Evolutionary conservation across 2,329 filamentous ascomycete genomes (phyloP).

Genomic region (Colletotrichum sp.): DNA sequence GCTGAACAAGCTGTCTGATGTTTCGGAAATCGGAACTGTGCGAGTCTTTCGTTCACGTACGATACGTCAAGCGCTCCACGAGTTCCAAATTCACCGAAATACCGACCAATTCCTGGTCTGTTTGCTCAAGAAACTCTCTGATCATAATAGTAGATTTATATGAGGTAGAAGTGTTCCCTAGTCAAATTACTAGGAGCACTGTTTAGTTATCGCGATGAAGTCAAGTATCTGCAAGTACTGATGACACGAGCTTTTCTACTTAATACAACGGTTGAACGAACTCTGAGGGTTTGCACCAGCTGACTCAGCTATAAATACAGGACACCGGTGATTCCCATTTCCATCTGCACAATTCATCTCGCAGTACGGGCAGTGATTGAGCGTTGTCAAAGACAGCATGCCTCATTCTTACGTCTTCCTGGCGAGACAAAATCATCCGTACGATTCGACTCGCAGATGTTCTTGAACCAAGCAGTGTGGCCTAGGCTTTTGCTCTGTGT

Average conservation of each 20-base stretch:
- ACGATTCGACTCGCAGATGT: background rate
- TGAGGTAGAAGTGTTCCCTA: background rate
- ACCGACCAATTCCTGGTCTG: too few species aligned
- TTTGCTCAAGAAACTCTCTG: too few species aligned
- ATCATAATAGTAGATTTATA: background rate
- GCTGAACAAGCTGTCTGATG: background rate
- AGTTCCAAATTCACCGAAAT: too few species aligned
- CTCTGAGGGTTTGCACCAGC: rapidly evolving
- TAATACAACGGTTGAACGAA: background rate
- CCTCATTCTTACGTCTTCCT: too few species aligned
- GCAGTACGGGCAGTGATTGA: background rate
- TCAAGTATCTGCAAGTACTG: background rate
- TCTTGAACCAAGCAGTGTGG: background rate
- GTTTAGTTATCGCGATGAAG: background rate
- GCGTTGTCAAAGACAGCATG: background rate
- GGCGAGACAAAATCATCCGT: too few species aligned
- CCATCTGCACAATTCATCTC: rapidly evolving
- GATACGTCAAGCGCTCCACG: too few species aligned
- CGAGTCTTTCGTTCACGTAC: background rate
- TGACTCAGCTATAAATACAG: background rate
- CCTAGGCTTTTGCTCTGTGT: background rate
- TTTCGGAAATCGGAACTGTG: background rate
- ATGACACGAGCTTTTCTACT: background rate
- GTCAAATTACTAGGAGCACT: background rate
- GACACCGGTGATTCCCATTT: too few species aligned